Base-by-base conservation (phyloP, 805 yeast species). In the Cyberlindnera nakhonratchasimensis region DNA sequence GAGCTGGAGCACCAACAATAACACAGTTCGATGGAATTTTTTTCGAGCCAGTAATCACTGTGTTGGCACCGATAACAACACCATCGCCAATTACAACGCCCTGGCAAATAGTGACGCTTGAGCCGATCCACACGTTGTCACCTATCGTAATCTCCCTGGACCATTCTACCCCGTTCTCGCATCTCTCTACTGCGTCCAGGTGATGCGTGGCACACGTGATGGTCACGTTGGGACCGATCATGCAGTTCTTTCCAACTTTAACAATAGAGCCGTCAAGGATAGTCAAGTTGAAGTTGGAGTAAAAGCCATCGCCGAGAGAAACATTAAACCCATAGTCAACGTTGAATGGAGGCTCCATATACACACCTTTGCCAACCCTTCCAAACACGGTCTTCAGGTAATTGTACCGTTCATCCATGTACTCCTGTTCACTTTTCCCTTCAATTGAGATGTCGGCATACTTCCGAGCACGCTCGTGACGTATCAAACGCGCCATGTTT, bases 281-380 rank as follows among this genome's bases (percentile, higher is more conserved):
- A 1, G 62, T 57, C 14, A 62, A 42, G 45, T 77, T 77, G 70
- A 75, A 79, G 61, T 84, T 84, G 26, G 75, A 68, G 54, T 79
- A 83, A 58, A 80, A 76, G 22, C 64, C 58, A 43, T 79, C 72
- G 2, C 88, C 90, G 14, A 81, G 49, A 13, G 57, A 59, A 28
- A 74, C 64, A 60, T 83, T 84, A 58, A 67, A 74, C 0, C 90
- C 91, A 54, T 81, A 83, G 58, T 84, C 90, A 31, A 80, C 75
- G 46, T 48, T 65, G 52, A 77, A 72, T 6, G 87, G 87, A 2
- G 80, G 71, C 59, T 82, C 86, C 28, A 80, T 55, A 46, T 59
- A 67, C 12, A 59, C 47, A 28, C 29, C 33, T 61, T 10, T 63
- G 49, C 57, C 35, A 28, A 34, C 74, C 29, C 61, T 59, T 11